Conservation (phyloP, 2,329 filamentous ascomycete species). For the Epichloe sylvatica region DNA sequence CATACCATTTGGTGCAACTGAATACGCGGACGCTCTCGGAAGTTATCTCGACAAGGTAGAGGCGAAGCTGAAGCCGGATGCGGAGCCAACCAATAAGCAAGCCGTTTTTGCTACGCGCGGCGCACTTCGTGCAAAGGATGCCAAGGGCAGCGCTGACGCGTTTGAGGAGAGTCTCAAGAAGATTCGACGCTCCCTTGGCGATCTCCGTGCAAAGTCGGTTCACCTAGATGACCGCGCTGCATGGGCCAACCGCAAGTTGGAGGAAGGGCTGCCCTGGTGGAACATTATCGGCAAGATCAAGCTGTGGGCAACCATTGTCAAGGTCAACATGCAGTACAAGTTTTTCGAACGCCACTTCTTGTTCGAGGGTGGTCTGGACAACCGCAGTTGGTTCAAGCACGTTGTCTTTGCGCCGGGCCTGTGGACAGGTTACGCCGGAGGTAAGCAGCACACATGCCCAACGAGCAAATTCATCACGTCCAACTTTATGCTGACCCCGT, state of each 20-base stretch:
- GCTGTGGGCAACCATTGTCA: slow-evolving; percentile 48
- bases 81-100: slow-evolving; percentile 13
- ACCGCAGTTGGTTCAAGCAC: slow-evolving; percentile 82
- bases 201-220: slow-evolving; percentile 26
- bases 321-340: slow-evolving; percentile 72
- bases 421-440: slow-evolving; percentile 82
- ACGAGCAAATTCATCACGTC: not conserved
- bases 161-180: slow-evolving; percentile 26
- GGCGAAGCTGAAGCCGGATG: slow-evolving; percentile 27
- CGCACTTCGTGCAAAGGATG: slow-evolving; percentile 10
- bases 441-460: slow-evolving; percentile 25
- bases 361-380: slow-evolving; percentile 61
- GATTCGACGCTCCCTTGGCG: slow-evolving; percentile 24
- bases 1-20: slow-evolving; percentile 48
- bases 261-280: slow-evolving; percentile 60
- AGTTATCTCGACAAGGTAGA: slow-evolving; percentile 39
- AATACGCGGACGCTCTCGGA: slow-evolving; percentile 46
- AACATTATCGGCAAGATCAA: slow-evolving; percentile 54
- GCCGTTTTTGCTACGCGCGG: slow-evolving; percentile 19
- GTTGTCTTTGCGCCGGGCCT: slow-evolving; percentile 83
- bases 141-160: slow-evolving; percentile 22
- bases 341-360: slow-evolving; percentile 68
- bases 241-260: slow-evolving; percentile 27
- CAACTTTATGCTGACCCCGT: slow-evolving; percentile 5
- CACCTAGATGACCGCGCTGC: slow-evolving; percentile 33